Evolutionary conservation across 768 basidiomycete genomes (phyloP).

Genomic region (Mycena amicta): DNA sequence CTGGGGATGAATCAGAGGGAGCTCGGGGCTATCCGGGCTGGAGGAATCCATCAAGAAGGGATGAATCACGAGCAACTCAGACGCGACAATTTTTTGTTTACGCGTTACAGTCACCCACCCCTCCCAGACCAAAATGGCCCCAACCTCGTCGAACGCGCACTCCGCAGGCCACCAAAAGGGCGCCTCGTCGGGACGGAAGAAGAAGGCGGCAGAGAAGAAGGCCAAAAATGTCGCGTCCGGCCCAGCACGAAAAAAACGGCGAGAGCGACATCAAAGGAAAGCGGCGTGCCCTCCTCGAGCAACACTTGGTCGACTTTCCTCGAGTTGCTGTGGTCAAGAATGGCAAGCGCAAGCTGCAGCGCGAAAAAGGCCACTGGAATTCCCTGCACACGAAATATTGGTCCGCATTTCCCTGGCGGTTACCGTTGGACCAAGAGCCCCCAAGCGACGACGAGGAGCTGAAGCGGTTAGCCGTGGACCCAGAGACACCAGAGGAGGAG

Average conservation of each 20-base stretch:
- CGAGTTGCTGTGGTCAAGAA: neutral
- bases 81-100: no score
- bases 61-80: no score
- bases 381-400: neutral
- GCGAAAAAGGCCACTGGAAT: neutral
- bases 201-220: neutral
- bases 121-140: no score
- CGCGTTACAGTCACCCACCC: no score
- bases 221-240: neutral
- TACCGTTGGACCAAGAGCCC: neutral
- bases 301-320: neutral
- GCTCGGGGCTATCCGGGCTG: no score
- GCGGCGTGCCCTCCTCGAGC: no score
- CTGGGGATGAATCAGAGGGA: neutral
- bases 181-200: no score
- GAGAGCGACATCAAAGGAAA: no score
- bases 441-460: neutral
- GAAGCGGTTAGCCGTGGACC: neutral
- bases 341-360: no score
- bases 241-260: neutral
- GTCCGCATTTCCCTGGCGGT: neutral
- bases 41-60: no score
- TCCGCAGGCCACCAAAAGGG: neutral
- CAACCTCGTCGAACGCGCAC: neutral
- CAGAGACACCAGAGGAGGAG: neutral